phyloP scores from a whole-genome alignment of 2,329 filamentous ascomycete species.

The Venturia aucupariae region DNA sequence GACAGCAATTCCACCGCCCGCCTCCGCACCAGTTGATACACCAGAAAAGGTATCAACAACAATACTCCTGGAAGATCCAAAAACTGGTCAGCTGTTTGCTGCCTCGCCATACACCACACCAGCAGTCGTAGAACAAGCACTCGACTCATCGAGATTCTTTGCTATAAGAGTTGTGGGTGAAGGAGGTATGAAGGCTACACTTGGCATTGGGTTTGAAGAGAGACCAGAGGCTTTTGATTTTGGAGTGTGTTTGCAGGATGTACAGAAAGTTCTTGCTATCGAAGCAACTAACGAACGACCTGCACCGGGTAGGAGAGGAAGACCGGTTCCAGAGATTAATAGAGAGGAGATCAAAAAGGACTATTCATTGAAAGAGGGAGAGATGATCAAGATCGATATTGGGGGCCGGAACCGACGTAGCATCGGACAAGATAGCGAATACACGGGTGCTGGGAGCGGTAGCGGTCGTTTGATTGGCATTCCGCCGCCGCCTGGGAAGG shows the following conservation, averaged over 20 bases:
- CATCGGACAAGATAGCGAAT: slow-evolving; percentile 23
- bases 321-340: slow-evolving; percentile 28
- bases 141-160: slow-evolving; percentile 78
- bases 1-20: slow-evolving; percentile 46
- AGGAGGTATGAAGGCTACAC: slow-evolving; percentile 62
- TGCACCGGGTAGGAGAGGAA: slow-evolving; percentile 15
- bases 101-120: slow-evolving; percentile 66
- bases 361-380: slow-evolving; percentile 78
- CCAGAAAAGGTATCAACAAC: slow-evolving; percentile 58
- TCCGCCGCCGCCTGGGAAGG: slow-evolving; percentile 53
- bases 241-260: slow-evolving; percentile 69
- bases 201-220: slow-evolving; percentile 84
- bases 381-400: slow-evolving; percentile 78
- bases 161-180: slow-evolving; percentile 71
- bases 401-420: slow-evolving; percentile 45
- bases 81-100: slow-evolving; percentile 67
- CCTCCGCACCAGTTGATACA: slow-evolving; percentile 24
- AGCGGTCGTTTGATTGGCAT: slow-evolving; percentile 57
- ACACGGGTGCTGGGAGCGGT: slow-evolving; percentile 30
- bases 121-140: slow-evolving; percentile 62
- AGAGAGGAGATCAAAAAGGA: slow-evolving; percentile 54
- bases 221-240: slow-evolving; percentile 81
- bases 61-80: slow-evolving; percentile 68
- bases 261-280: slow-evolving; percentile 50
- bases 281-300: slow-evolving; percentile 19